A percentile compares a stretch with the other conserved stretches of the same genome.
Evolutionary conservation across 768 basidiomycete species (phyloP).

Genomic region (Lactarius sp.): DNA sequence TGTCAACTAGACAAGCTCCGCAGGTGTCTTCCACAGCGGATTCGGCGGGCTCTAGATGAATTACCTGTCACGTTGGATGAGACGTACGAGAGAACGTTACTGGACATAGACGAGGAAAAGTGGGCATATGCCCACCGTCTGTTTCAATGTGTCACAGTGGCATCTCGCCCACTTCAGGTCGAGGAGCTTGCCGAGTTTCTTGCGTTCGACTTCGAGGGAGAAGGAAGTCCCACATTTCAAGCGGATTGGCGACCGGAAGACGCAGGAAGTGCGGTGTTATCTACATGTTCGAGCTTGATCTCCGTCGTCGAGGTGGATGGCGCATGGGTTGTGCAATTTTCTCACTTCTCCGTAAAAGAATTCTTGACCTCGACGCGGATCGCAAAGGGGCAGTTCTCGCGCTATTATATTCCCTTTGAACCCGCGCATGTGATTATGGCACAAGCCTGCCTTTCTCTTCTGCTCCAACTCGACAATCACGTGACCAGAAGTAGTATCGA

Average conservation of each 20-base stretch:
- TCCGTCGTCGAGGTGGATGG: background rate
- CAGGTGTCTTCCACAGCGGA: background rate
- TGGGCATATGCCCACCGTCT: background rate
- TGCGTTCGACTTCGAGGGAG: background rate
- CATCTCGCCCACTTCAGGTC: background rate
- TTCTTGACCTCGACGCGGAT: background rate
- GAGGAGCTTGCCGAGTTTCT: conserved; percentile 5
- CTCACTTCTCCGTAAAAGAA: conserved; percentile 4
- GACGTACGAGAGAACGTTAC: background rate
- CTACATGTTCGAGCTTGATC: conserved; percentile 4
- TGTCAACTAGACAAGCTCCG: too few species aligned
- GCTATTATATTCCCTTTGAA: background rate
- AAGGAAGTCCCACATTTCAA: background rate
- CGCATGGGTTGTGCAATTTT: background rate
- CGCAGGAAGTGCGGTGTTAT: background rate
- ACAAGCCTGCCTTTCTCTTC: background rate
- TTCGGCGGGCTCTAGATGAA: background rate
- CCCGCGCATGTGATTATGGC: background rate
- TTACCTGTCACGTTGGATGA: background rate
- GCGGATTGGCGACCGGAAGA: background rate
- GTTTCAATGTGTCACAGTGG: conserved; percentile 4
- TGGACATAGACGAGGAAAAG: background rate
- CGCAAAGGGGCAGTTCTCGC: background rate
- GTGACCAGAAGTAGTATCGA: background rate
- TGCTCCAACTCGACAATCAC: background rate